Conservation (phyloP, 106 monocot genomes). For the Dendrobium catenatum region DNA sequence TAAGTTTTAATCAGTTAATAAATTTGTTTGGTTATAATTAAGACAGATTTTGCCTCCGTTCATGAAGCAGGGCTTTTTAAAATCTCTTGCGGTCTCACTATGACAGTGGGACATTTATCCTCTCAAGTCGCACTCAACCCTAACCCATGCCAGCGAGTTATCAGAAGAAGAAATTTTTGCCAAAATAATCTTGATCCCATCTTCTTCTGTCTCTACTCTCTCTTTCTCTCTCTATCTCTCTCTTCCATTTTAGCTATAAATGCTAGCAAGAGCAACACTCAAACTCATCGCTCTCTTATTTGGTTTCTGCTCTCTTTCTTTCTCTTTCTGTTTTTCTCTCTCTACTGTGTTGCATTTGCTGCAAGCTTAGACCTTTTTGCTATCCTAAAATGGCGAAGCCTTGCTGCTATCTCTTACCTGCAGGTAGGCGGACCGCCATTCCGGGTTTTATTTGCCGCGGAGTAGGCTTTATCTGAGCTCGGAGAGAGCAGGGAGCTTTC, state of each 20-base stretch:
- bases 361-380: conserved; percentile 5
- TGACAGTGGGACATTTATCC: background rate
- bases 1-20: background rate
- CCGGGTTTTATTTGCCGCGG: background rate
- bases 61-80: background rate
- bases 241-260: background rate
- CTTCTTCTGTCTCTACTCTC: background rate
- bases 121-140: background rate
- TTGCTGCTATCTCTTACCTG: background rate
- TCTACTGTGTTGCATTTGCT: conserved; percentile 5
- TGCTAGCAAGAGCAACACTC: conserved; percentile 3
- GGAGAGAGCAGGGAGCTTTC: conserved; percentile 1
- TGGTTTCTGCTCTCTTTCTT: background rate
- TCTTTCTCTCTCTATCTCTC: background rate
- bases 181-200: conserved; percentile 2
- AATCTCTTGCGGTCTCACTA: background rate
- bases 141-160: background rate
- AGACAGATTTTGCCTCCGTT: background rate
- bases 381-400: conserved; percentile 8
- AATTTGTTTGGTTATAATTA: background rate
- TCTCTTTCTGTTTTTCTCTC: background rate
- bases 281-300: background rate
- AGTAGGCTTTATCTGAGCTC: conserved; percentile 15
- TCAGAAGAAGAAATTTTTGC: conserved; percentile 3
- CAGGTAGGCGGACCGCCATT: background rate